Percentiles rank a stretch among this genome's conserved stretches.
Conservation (phyloP, 371 early-diverging fungal genomes). For the Fennellomyces sp. region DNA sequence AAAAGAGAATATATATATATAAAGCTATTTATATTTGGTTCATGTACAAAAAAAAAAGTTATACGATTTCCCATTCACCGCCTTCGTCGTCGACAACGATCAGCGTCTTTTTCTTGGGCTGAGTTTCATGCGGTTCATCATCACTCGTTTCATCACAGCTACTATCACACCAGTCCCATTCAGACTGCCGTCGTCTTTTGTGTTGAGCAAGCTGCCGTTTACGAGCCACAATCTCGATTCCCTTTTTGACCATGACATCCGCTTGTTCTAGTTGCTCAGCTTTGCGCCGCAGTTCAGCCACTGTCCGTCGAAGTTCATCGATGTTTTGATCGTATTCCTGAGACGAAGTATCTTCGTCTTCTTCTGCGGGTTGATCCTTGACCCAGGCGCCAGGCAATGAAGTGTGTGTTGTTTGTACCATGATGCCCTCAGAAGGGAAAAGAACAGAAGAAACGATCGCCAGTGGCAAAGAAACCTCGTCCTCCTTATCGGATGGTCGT, state of each 20-base stretch:
- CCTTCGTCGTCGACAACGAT: slow-evolving; percentile 1
- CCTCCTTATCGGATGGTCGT: not conserved
- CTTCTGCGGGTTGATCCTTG: slow-evolving; percentile 18
- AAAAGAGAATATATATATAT: not conserved
- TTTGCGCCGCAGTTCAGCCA: slow-evolving; percentile 37
- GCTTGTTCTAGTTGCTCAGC: slow-evolving; percentile 41
- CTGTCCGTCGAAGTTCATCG: slow-evolving; percentile 31
- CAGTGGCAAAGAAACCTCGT: slow-evolving; percentile 7
- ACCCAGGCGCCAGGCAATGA: slow-evolving; percentile 45
- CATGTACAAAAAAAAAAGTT: not conserved
- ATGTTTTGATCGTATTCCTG: not conserved
- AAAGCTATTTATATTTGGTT: too few relatives aligned
- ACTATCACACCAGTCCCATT: slow-evolving; percentile 26
- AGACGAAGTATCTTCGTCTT: too few relatives aligned
- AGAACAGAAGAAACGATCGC: slow-evolving; percentile 25
- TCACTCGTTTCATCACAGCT: not conserved
- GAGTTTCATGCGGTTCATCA: not conserved
- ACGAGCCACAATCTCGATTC: slow-evolving; percentile 38
- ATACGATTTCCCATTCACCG: not conserved
- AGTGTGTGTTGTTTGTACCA: slow-evolving; percentile 14
- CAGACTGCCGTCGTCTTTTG: slow-evolving; percentile 18
- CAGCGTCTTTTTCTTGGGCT: not conserved
- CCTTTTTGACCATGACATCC: slow-evolving; percentile 44
- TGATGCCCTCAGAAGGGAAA: slow-evolving; percentile 18
- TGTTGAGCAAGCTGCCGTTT: slow-evolving; percentile 34